A percentile compares a stretch with the other conserved stretches of the same genome.
Conservation (phyloP, 257 asterid genomes). For the Petunia axillaris region DNA sequence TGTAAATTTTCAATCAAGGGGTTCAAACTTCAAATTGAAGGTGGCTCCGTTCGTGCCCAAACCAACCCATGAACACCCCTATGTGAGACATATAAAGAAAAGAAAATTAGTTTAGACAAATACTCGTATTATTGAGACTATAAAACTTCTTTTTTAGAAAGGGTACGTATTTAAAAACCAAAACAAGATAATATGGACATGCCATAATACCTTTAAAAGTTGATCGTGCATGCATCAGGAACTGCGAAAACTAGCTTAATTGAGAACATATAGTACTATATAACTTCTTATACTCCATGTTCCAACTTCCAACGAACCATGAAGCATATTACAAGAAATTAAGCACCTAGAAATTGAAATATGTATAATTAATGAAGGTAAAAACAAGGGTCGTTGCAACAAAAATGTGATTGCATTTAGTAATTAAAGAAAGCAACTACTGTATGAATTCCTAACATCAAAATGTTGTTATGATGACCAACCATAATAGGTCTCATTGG, state of each 20-base stretch:
- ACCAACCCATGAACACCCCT: too few relatives aligned
- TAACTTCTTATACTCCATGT: not conserved
- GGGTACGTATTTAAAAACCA: not conserved
- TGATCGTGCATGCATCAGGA: not conserved
- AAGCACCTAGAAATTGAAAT: too few relatives aligned
- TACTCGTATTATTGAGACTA: not conserved
- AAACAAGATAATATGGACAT: not conserved
- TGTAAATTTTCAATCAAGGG: too few relatives aligned
- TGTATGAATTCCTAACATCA: not conserved
- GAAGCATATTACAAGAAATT: not conserved
- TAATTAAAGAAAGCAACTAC: not conserved
- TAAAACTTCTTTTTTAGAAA: too few relatives aligned
- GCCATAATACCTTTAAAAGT: not conserved
- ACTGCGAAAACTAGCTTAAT: not conserved
- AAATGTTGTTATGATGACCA: not conserved
- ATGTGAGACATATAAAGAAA: not conserved
- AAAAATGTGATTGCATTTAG: not conserved
- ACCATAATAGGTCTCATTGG: not conserved
- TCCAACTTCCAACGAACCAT: conserved; percentile 1
- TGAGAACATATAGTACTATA: not conserved
- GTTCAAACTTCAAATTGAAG: too few relatives aligned
- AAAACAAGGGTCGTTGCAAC: not conserved
- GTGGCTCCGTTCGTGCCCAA: too few relatives aligned
- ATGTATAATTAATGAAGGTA: not conserved
- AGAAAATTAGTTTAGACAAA: not conserved